Evolutionary conservation across 1,139 yeast species (phyloP), one percentile per base, ranked within the genome.

Genomic region (Geotrichum europaeum): DNA sequence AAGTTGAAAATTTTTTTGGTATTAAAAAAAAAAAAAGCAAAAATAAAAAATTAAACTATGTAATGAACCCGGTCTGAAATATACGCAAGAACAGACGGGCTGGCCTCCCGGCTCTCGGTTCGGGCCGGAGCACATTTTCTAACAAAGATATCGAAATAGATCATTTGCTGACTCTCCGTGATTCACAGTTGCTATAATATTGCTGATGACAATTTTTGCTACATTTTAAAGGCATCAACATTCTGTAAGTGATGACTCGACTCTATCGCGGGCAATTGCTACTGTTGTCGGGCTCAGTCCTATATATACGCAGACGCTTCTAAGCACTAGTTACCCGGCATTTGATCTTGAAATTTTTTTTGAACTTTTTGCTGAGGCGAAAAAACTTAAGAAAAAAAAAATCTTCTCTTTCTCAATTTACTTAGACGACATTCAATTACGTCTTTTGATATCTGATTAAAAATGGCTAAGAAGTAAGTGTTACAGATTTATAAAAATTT

Each of bases 301-400:
- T 32, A 55, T 32, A 32, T 49, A 4, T 55, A 55, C 57, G 49
- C 57, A 20, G 34, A 15, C 7, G 49, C 13, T 28, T 13, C 13
- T 36, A 20, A 57, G 43, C 43, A 51, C 3, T n/a, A 4, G 50
- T 60, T 60, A 60, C 62, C 62, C 62, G 58, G 62, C 56, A 45
- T 22, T 12, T 34, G 53, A 55, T 55, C 53, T n/a, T 15, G 32
- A 51, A 51, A 51, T 28, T 51, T 51, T 20, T 28, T 51, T 28
- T 28, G 53, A 10, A 51, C 15, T 24, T 51, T 51, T 40, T 40
- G 18, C 47, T 40, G 20, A 40, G 47, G 47, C 47, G 20, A 40
- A 40, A 40, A 40, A 40, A 40, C 18, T 15, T 9, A 22, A 3
- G n/a, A n/a, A 13, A 22, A 34, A 30, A 30, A 51, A 24, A 25